phyloP scores from a whole-genome alignment of 2,329 filamentous ascomycete genomes.

The Ampelomyces quisqualis region DNA sequence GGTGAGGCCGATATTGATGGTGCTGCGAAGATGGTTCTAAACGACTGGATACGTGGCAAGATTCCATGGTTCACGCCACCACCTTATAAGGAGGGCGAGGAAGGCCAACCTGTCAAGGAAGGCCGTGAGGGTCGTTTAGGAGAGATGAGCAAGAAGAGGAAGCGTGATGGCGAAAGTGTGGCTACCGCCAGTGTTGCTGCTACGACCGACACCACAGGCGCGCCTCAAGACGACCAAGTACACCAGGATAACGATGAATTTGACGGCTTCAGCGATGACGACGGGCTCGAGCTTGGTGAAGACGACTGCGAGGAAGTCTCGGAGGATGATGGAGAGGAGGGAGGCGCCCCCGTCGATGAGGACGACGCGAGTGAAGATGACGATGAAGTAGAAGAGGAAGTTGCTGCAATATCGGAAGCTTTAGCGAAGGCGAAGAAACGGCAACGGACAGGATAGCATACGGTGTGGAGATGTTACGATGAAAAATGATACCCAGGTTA shows the following conservation, averaged over 20 bases:
- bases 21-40: constrained; percentile 94
- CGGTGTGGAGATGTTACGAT: constrained; percentile 15
- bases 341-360: constrained; percentile 11
- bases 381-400: constrained; percentile 36
- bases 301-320: constrained; percentile 26
- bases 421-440: constrained; percentile 38
- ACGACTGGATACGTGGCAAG: constrained; percentile 92
- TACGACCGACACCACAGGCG: constrained; percentile 14
- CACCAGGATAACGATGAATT: constrained; percentile 34
- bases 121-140: constrained; percentile 77
- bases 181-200: constrained; percentile 25
- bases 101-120: constrained; percentile 42
- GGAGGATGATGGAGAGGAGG: constrained; percentile 21
- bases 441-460: constrained; percentile 21
- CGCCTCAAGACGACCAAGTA: constrained; percentile 16
- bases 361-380: constrained; percentile 30
- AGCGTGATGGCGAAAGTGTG: constrained; percentile 52
- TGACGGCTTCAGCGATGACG: constrained; percentile 36
- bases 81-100: constrained; percentile 53
- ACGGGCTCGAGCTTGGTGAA: constrained; percentile 18
- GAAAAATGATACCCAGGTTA: constrained; percentile 33
- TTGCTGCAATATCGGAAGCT: constrained; percentile 39
- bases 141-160: constrained; percentile 79
- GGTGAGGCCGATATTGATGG: constrained; percentile 95
- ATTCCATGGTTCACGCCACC: constrained; percentile 94